Conservation (phyloP, 352 stramenopile genomes). For the Phytophthora idaei region DNA sequence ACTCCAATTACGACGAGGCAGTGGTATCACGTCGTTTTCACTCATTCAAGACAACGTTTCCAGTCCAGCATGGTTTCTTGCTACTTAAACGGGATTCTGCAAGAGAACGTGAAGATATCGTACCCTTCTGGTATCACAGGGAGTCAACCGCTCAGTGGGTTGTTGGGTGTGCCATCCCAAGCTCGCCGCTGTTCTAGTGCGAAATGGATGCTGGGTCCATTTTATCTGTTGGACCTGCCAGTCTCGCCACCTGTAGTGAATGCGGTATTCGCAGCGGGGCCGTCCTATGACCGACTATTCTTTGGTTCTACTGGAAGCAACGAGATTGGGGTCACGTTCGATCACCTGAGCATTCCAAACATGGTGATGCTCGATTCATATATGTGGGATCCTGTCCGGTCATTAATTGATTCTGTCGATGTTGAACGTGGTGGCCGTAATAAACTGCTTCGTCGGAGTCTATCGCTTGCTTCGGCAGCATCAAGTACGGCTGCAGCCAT, state of each 20-base stretch:
- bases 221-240: conserved; percentile 71
- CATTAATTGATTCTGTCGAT: conserved; percentile 74
- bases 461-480: conserved; percentile 64
- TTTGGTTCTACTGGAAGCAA: conserved; percentile 51
- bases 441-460: conserved; percentile 57
- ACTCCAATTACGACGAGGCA: conserved; percentile 35
- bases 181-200: conserved; percentile 45
- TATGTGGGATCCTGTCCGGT: conserved; percentile 66
- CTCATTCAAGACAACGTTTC: conserved; percentile 71
- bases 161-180: conserved; percentile 66
- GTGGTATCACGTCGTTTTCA: conserved; percentile 66
- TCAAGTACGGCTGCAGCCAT: conserved; percentile 69
- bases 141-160: conserved; percentile 60
- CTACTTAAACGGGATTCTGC: conserved; percentile 67
- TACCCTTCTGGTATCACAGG: conserved; percentile 61
- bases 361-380: conserved; percentile 65
- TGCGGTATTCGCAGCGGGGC: conserved; percentile 57
- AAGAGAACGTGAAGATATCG: conserved; percentile 75
- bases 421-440: conserved; percentile 47
- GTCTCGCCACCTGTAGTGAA: conserved; percentile 57
- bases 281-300: conserved; percentile 64
- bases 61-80: conserved; percentile 68
- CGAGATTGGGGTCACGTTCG: conserved; percentile 54
- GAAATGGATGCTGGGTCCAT: conserved; percentile 59
- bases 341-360: conserved; percentile 55